Base-by-base conservation (phyloP, 208 protist genomes). In the Crithidia bombi region DNA sequence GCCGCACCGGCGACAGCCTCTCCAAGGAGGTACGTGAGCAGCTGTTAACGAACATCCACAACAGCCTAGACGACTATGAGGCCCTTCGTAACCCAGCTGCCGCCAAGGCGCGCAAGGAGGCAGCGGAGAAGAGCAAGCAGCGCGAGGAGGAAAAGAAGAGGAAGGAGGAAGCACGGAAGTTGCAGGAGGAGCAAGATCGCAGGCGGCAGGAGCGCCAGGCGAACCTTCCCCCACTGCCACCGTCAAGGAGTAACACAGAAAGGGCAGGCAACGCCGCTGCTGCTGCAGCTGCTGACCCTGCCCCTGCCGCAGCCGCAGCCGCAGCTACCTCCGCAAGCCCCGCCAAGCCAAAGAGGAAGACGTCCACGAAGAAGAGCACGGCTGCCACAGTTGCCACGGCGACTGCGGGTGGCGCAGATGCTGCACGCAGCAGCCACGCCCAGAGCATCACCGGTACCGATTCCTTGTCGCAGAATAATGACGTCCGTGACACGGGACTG, bases 31-130 rank as follows among this genome's bases (percentile, higher is more conserved):
- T 47, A 6, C 82, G 87, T 30, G 56, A 76, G 39, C 36, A 73
- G 25, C 82, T 94, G 4, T 65, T 91, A 46, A 65, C 69, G 23
- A 79, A 73, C 35, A 82, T 92, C 25, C 73, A 58, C n/a, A 35
- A 57, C 11, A 80, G 62, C 57, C 75, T 94, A 32, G 70, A 81
- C 36, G 54, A 73, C 17, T 94, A 94, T 62, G 73, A 78, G 26
- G 68, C 68, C 21, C 28, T 93, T 1, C 65, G 81, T 25, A 58
- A 73, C 51, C 43, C 68, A 14, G 47, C 23, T 19, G 70, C 68
- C 19, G 35, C 50, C 1, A 17, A 67, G 9, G 57, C 36, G 0
- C 28, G 46, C 26, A 61, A 69, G 10, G 36, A 72, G 25, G 64
- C 21, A 1, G 54, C 66, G 33, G 52, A 75, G 39, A 57, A 56